A percentile compares a stretch with the other conserved stretches of the same genome.
phyloP scores from a whole-genome alignment of 805 yeast genomes.

The Cyberlindnera nakhonratchasimensis region DNA sequence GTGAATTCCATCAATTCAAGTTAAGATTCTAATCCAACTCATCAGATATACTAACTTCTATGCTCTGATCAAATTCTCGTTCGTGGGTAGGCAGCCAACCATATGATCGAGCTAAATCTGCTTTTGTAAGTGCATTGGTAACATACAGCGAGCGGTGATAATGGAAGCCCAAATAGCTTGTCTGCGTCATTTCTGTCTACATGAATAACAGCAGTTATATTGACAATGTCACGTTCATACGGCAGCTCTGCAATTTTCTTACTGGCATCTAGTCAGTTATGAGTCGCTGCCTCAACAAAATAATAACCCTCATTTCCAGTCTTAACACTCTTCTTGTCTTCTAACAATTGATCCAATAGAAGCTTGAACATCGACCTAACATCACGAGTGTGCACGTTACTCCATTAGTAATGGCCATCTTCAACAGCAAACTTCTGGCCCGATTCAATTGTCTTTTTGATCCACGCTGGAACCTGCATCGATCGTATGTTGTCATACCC shows the following conservation, averaged over 20 bases:
- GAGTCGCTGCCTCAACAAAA: constrained; percentile 32
- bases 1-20: too few relatives aligned
- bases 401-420: constrained; percentile 35
- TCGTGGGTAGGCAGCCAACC: constrained; percentile 30
- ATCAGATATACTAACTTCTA: constrained; percentile 6
- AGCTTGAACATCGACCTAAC: constrained; percentile 31
- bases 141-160: constrained; percentile 29
- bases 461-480: constrained; percentile 31
- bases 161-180: constrained; percentile 14
- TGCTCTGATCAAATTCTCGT: constrained; percentile 9
- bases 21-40: not conserved
- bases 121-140: constrained; percentile 30
- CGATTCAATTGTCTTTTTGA: constrained; percentile 20
- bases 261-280: constrained; percentile 32
- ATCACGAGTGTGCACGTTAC: constrained; percentile 35
- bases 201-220: constrained; percentile 18
- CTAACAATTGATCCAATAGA: constrained; percentile 24
- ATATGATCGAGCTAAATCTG: constrained; percentile 27
- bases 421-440: constrained; percentile 29
- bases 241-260: constrained; percentile 25
- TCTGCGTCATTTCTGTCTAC: constrained; percentile 20
- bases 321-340: constrained; percentile 25
- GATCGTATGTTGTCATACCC: constrained; percentile 33
- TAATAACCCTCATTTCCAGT: constrained; percentile 35
- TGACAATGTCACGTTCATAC: constrained; percentile 15